Conservation (phyloP, 2,329 filamentous ascomycete species). For the Cadophora sp. region DNA sequence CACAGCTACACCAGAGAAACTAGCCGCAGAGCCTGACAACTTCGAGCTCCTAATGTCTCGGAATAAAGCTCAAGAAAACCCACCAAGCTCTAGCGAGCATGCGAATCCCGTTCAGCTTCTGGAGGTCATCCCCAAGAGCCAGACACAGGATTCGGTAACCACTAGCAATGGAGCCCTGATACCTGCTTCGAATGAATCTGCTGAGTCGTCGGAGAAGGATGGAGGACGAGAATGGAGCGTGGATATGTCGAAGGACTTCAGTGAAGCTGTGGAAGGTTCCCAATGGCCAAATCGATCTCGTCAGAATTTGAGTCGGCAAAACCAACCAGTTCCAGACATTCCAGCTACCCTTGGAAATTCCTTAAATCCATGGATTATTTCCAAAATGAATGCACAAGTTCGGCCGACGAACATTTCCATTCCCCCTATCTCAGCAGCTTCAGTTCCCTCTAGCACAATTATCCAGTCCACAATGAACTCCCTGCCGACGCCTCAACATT, state of each 20-base stretch:
- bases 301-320: background rate
- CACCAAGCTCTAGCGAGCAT: background rate
- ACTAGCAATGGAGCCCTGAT: background rate
- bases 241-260: slow-evolving; percentile 54
- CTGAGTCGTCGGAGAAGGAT: background rate
- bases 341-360: slow-evolving; percentile 9
- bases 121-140: background rate
- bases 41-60: slow-evolving; percentile 40
- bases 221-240: slow-evolving; percentile 46
- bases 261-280: slow-evolving; percentile 30
- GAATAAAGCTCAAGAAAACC: background rate
- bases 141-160: too few relatives aligned
- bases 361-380: slow-evolving; percentile 50
- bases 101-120: background rate
- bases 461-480: background rate
- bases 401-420: slow-evolving; percentile 1
- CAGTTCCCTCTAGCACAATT: background rate
- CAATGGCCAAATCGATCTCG: background rate
- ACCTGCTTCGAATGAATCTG: background rate
- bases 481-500: slow-evolving; percentile 29
- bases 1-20: background rate
- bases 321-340: background rate
- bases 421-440: background rate
- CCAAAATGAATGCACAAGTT: slow-evolving; percentile 45
- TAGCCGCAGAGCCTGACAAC: slow-evolving; percentile 21